phyloP scores from a whole-genome alignment of 2,329 filamentous ascomycete genomes.

The Cytospora mali region DNA sequence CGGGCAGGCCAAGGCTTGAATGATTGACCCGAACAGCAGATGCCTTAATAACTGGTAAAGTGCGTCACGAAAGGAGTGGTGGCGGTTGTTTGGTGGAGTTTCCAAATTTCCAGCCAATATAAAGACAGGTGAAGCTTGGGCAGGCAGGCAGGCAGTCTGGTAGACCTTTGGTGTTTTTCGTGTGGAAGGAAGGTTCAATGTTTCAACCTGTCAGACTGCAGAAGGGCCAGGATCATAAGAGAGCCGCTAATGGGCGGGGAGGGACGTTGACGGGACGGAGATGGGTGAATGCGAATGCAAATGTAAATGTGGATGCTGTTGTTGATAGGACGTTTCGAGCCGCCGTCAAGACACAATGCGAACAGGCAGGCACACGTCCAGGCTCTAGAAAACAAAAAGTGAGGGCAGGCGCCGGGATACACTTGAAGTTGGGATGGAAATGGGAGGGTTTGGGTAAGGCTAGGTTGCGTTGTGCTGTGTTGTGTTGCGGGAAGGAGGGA shows the following conservation, averaged over 20 bases:
- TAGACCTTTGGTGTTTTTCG: neutral
- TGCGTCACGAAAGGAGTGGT: slow-evolving; percentile 5
- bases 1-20: neutral
- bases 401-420: neutral
- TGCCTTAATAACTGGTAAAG: slow-evolving; percentile 7
- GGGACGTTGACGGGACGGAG: neutral
- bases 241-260: slow-evolving; percentile 15
- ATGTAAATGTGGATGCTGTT: slow-evolving; percentile 2
- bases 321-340: neutral
- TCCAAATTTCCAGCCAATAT: neutral
- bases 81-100: slow-evolving; percentile 17
- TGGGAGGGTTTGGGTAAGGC: neutral
- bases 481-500: neutral
- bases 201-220: slow-evolving; percentile 16
- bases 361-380: neutral
- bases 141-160: slow-evolving; percentile 12
- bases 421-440: slow-evolving; percentile 1
- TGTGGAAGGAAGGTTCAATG: slow-evolving; percentile 8
- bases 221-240: slow-evolving; percentile 8
- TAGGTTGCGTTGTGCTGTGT: neutral
- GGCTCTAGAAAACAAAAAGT: neutral
- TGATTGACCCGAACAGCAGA: slow-evolving; percentile 3
- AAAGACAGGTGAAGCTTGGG: neutral
- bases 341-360: neutral
- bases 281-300: neutral